phyloP scores from a whole-genome alignment of 1,284 basidiomycete species.

The Meira nashicola region DNA sequence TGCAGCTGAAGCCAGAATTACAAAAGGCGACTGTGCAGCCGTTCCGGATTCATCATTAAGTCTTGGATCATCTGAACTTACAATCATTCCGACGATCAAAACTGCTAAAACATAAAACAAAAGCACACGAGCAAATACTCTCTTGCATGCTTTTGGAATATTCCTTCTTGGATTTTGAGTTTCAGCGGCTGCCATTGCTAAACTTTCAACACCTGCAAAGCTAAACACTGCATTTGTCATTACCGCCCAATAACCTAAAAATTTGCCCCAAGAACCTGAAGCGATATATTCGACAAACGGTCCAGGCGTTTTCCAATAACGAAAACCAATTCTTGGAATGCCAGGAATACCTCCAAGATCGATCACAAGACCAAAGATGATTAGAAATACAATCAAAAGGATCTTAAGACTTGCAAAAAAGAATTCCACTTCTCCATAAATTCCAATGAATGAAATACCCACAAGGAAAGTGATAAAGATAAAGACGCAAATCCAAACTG shows the following conservation, averaged over 20 bases:
- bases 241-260: constrained; percentile 38
- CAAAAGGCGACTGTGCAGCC: constrained; percentile 75
- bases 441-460: constrained; percentile 56
- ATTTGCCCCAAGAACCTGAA: constrained; percentile 39
- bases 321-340: constrained; percentile 20
- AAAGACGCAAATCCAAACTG: constrained; percentile 24
- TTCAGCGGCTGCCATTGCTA: constrained; percentile 50
- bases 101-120: constrained; percentile 60
- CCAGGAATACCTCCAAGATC: constrained; percentile 55
- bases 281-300: constrained; percentile 16
- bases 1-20: constrained; percentile 61
- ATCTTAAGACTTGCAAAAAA: constrained; percentile 46
- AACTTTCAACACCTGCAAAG: constrained; percentile 62
- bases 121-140: constrained; percentile 68
- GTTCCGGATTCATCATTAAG: constrained; percentile 61
- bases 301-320: constrained; percentile 24
- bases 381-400: constrained; percentile 18
- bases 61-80: constrained; percentile 63
- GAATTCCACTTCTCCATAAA: constrained; percentile 65
- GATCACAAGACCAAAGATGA: constrained; percentile 17
- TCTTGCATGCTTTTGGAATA: constrained; percentile 52
- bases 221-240: constrained; percentile 57
- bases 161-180: constrained; percentile 28
- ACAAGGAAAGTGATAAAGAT: constrained; percentile 36
- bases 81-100: constrained; percentile 69